These are phyloP conservation scores for Serendipita indica DNA, from an alignment of 768 basidiomycete species.

Conservation along the genomic window DNA sequence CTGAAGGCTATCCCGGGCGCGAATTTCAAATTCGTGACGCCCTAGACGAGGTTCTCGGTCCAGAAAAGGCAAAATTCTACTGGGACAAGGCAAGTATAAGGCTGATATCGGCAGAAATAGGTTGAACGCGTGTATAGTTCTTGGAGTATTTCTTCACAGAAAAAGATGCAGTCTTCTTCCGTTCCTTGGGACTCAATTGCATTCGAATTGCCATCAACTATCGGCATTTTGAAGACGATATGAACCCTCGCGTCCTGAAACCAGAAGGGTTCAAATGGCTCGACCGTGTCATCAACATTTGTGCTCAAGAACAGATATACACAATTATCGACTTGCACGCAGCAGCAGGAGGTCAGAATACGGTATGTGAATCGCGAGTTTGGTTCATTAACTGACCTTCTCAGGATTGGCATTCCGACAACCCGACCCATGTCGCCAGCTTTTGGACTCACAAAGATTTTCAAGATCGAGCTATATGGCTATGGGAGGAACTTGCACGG, in stretches of 20 bases:
- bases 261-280: slow-evolving; percentile 65
- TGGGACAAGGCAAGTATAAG: slow-evolving; percentile 48
- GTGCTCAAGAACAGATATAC: slow-evolving; percentile 49
- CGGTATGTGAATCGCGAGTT: not conserved
- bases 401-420: slow-evolving; percentile 64
- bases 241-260: slow-evolving; percentile 66
- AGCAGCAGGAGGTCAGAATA: slow-evolving; percentile 23
- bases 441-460: slow-evolving; percentile 79
- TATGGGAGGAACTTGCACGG: slow-evolving; percentile 61
- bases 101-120: not conserved
- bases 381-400: not conserved
- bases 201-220: slow-evolving; percentile 67
- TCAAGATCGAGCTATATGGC: slow-evolving; percentile 62
- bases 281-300: slow-evolving; percentile 62
- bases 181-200: slow-evolving; percentile 63
- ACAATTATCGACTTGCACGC: slow-evolving; percentile 73
- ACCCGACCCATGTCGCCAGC: slow-evolving; percentile 51
- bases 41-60: slow-evolving; percentile 48
- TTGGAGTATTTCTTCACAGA: slow-evolving; percentile 74
- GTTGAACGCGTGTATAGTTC: slow-evolving; percentile 32
- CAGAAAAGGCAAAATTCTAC: slow-evolving; percentile 58
- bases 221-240: slow-evolving; percentile 62
- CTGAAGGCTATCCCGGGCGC: slow-evolving; percentile 58
- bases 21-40: slow-evolving; percentile 65
- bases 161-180: slow-evolving; percentile 61